Evolutionary conservation across 768 basidiomycete species (phyloP).

Genomic region (Tricholoma sp.): DNA sequence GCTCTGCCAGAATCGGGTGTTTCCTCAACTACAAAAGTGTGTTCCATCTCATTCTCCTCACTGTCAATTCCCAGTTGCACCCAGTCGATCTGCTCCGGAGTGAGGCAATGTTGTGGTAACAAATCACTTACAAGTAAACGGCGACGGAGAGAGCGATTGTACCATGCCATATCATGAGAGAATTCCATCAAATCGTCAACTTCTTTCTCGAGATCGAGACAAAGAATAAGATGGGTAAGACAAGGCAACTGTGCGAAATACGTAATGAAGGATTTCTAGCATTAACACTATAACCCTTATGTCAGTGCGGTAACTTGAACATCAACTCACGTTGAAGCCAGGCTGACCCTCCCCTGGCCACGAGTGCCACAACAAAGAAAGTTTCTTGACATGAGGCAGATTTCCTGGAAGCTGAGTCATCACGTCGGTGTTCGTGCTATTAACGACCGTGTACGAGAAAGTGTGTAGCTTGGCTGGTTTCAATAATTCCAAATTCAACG

Average conservation of each 20-base stretch:
- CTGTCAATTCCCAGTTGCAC: neutral
- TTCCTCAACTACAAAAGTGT: no score
- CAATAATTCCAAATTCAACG: neutral
- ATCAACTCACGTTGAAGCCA: neutral
- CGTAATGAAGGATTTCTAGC: neutral
- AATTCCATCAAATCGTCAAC: neutral
- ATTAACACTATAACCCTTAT: no score
- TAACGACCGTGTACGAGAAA: no score
- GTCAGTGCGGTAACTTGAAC: no score
- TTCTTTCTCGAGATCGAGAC: neutral
- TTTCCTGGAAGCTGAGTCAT: neutral
- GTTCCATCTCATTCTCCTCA: no score
- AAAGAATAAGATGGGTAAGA: neutral
- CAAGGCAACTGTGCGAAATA: neutral
- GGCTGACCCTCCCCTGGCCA: neutral
- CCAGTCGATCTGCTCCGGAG: neutral
- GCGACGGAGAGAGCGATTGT: neutral
- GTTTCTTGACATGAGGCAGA: neutral
- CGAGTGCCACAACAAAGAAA: neutral
- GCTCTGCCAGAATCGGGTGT: no score
- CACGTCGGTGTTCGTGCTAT: neutral
- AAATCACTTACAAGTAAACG: neutral
- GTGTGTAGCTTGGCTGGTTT: neutral
- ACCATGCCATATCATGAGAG: neutral
- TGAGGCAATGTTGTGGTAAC: neutral